These are phyloP conservation scores for Termitomyces sp. DNA, from an alignment of 1,284 basidiomycete species.

Conservation along the genomic window DNA sequence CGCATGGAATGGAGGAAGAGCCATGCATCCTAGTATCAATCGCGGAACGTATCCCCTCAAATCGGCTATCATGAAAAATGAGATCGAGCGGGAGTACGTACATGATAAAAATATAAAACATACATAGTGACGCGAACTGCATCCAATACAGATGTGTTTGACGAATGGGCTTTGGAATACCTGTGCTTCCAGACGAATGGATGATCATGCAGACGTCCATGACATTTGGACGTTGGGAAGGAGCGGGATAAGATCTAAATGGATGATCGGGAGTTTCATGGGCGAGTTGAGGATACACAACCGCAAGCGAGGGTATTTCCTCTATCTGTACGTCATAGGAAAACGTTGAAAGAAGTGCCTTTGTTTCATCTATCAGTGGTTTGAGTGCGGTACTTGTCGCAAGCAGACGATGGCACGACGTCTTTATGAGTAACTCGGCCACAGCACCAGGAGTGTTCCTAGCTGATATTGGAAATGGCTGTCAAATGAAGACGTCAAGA, in stretches of 20 bases:
- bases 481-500: background rate
- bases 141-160: too few relatives aligned
- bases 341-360: slow-evolving; percentile 11
- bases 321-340: slow-evolving; percentile 16
- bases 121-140: too few relatives aligned
- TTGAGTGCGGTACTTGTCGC: slow-evolving; percentile 23
- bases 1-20: slow-evolving; percentile 4
- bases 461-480: slow-evolving; percentile 30
- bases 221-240: background rate
- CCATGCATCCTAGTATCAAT: slow-evolving; percentile 3
- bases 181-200: too few relatives aligned
- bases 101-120: too few relatives aligned
- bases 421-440: slow-evolving; percentile 25
- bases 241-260: slow-evolving; percentile 24
- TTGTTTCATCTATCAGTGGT: slow-evolving; percentile 20
- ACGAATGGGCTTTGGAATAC: too few relatives aligned
- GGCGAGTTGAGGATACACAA: slow-evolving; percentile 30
- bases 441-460: slow-evolving; percentile 29
- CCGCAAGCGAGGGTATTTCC: slow-evolving; percentile 25
- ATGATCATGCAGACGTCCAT: too few relatives aligned
- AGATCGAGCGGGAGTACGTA: slow-evolving; percentile 18
- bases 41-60: background rate
- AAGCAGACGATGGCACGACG: slow-evolving; percentile 25
- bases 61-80: slow-evolving; percentile 27
- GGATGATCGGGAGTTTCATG: slow-evolving; percentile 20